Conservation (phyloP, 352 stramenopile genomes). For the Globisporangium takayamanum region DNA sequence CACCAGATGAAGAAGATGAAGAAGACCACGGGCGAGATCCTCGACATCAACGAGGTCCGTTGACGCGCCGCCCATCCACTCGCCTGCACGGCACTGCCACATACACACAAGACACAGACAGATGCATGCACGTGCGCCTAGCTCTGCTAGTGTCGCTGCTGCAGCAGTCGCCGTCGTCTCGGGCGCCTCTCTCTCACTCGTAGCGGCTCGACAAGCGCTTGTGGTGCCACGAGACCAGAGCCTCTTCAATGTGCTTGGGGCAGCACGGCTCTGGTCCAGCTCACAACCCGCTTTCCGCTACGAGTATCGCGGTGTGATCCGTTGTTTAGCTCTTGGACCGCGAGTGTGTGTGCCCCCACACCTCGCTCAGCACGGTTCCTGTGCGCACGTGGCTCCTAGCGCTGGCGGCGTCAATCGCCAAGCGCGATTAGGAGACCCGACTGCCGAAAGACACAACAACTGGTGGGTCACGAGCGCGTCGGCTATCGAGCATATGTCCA, state of each 20-base stretch:
- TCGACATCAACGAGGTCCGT: slow-evolving; percentile 97
- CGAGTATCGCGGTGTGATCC: slow-evolving; percentile 55
- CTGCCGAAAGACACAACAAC: too few relatives aligned
- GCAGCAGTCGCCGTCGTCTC: background rate
- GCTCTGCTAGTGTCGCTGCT: background rate
- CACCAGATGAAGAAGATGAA: slow-evolving; percentile 99
- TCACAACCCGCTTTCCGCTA: slow-evolving; percentile 80
- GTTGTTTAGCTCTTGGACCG: slow-evolving; percentile 56
- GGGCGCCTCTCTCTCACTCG: slow-evolving; percentile 17
- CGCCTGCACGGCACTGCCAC: background rate
- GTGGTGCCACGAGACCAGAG: slow-evolving; percentile 79
- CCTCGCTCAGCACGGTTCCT: background rate
- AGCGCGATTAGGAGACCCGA: too few relatives aligned
- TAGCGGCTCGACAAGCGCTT: slow-evolving; percentile 68
- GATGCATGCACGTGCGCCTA: background rate
- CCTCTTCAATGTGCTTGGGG: slow-evolving; percentile 2
- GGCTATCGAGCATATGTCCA: too few relatives aligned
- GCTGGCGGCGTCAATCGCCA: background rate
- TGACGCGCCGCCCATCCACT: background rate
- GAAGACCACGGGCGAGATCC: slow-evolving; percentile 99
- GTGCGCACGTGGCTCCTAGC: background rate
- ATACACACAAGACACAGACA: background rate
- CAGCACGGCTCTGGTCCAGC: slow-evolving; percentile 51
- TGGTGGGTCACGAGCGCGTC: too few relatives aligned
- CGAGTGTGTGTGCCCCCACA: background rate